Evolutionary conservation across 495 filamentous ascomycete species (phyloP).

Genomic region (Chaetomidium leptoderma): DNA sequence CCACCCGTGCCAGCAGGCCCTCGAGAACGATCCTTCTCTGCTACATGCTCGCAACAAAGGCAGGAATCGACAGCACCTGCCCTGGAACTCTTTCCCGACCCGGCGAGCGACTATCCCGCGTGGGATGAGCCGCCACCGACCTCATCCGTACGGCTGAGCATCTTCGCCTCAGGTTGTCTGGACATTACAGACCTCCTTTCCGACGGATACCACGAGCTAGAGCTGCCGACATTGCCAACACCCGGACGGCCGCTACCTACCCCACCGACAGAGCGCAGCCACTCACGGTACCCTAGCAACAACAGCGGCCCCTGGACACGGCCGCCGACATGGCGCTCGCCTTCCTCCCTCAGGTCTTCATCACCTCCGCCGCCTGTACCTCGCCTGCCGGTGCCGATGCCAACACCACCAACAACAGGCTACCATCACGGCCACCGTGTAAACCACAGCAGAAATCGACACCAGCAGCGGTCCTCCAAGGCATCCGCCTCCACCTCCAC

Average conservation of each 20-base stretch:
- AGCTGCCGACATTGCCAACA: not conserved
- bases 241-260: not conserved
- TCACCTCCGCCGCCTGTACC: not conserved
- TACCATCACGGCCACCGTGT: not conserved
- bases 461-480: not conserved
- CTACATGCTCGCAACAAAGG: not conserved
- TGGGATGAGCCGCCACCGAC: constrained; percentile 2
- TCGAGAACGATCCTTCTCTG: not conserved
- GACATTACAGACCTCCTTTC: not conserved
- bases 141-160: not conserved
- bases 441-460: not conserved
- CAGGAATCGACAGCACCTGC: not conserved
- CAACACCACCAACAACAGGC: not conserved
- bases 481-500: not conserved
- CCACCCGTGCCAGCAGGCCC: not conserved
- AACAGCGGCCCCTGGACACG: constrained; percentile 7
- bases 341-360: not conserved
- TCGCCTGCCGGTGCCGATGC: not conserved
- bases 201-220: not conserved
- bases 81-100: not conserved
- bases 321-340: constrained; percentile 14
- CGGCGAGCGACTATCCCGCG: not conserved
- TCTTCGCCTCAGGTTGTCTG: not conserved
- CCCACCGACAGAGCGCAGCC: not conserved
- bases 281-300: constrained; percentile 10